These are phyloP conservation scores for Solanum paucissectum DNA, from an alignment of 257 asterid genomes.

Conservation along the genomic window DNA sequence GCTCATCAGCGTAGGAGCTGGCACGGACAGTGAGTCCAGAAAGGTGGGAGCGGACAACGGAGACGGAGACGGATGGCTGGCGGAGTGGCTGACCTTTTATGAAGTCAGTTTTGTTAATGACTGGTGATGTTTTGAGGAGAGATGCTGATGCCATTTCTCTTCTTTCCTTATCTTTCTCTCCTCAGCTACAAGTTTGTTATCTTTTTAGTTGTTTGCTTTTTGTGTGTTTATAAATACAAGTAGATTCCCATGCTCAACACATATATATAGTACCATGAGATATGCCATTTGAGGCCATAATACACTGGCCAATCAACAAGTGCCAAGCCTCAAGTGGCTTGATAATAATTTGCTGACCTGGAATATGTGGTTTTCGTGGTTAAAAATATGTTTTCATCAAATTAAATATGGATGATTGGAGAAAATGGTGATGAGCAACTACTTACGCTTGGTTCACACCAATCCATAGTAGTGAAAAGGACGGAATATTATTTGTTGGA, in stretches of 20 bases:
- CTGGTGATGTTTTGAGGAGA: conserved; percentile 54
- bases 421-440: background rate
- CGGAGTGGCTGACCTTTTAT: conserved; percentile 42
- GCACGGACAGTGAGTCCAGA: conserved; percentile 39
- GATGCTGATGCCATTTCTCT: conserved; percentile 56
- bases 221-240: background rate
- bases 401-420: background rate
- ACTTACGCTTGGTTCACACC: background rate
- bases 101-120: conserved; percentile 52
- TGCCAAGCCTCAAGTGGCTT: conserved; percentile 15
- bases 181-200: conserved; percentile 1
- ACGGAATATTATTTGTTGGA: too few species aligned
- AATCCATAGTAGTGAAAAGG: background rate
- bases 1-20: conserved; percentile 44
- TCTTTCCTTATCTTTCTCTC: background rate
- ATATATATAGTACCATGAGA: conserved; percentile 16
- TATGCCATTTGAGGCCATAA: conserved; percentile 29
- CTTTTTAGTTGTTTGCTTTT: background rate
- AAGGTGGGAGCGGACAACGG: conserved; percentile 28
- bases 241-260: background rate
- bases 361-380: background rate
- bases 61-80: conserved; percentile 27
- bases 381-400: background rate
- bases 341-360: conserved; percentile 21
- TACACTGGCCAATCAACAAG: conserved; percentile 14